Evolutionary conservation across 1,139 yeast species (phyloP).

Genomic region (Pichia sp.): DNA sequence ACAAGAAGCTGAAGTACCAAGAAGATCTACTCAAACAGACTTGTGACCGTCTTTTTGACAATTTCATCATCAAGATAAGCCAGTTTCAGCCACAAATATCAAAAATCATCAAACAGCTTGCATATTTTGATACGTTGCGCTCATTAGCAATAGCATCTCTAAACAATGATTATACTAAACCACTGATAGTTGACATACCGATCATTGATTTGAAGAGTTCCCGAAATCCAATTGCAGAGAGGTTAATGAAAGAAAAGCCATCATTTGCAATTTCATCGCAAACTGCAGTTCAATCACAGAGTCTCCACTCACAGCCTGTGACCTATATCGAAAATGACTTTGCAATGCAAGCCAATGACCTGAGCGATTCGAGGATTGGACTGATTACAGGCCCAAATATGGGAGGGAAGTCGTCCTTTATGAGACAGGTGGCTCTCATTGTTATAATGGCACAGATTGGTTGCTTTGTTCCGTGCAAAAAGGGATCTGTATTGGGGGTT

Average conservation of each 20-base stretch:
- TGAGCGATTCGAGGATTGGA: constrained; percentile 32
- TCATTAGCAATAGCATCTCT: constrained; percentile 57
- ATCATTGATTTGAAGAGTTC: constrained; percentile 49
- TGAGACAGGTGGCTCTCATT: constrained; percentile 53
- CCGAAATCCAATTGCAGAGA: constrained; percentile 77
- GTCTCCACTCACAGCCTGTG: neutral
- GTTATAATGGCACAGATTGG: constrained; percentile 50
- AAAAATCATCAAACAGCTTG: constrained; percentile 42
- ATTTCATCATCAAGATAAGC: constrained; percentile 46
- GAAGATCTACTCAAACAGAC: constrained; percentile 50
- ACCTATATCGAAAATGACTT: constrained; percentile 67
- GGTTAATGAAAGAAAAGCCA: constrained; percentile 16
- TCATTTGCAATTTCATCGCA: too few relatives aligned
- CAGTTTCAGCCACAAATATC: constrained; percentile 45
- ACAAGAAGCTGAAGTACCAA: constrained; percentile 52
- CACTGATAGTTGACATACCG: constrained; percentile 48
- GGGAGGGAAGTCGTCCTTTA: constrained; percentile 75
- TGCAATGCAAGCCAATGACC: constrained; percentile 39
- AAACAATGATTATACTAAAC: constrained; percentile 45
- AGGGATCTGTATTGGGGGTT: constrained; percentile 37
- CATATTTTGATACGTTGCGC: constrained; percentile 65
- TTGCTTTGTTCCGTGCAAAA: constrained; percentile 41
- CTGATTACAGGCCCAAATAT: constrained; percentile 66
- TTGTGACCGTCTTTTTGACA: constrained; percentile 49
- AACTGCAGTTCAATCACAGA: too few relatives aligned